A percentile compares a stretch with the other conserved stretches of the same genome.
Evolutionary conservation across 495 filamentous ascomycete species (phyloP).

Genomic region (Tuber umbilicatum): DNA sequence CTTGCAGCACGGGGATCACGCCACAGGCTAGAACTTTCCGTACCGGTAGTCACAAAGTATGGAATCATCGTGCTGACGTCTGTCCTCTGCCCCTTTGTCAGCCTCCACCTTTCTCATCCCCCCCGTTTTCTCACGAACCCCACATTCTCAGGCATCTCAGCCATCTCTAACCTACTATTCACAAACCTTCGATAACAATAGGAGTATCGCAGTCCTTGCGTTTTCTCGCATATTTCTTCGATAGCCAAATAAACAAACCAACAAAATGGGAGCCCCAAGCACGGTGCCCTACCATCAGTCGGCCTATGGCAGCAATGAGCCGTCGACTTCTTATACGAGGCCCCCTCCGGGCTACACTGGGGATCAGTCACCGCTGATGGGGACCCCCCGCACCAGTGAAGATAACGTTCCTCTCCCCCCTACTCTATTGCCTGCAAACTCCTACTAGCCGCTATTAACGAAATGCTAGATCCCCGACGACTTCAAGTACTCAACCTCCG

Average conservation of each 20-base stretch:
- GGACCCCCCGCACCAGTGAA: slow-evolving; percentile 65
- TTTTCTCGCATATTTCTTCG: background rate
- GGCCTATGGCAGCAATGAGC: slow-evolving; percentile 23
- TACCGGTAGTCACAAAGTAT: no score
- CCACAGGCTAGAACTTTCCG: slow-evolving; percentile 1
- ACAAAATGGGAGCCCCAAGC: slow-evolving; percentile 14
- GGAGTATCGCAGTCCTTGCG: background rate
- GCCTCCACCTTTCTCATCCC: background rate
- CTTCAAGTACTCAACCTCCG: slow-evolving; percentile 93
- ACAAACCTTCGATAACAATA: background rate
- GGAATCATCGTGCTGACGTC: background rate
- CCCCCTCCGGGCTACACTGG: slow-evolving; percentile 76
- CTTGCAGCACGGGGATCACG: slow-evolving; percentile 1
- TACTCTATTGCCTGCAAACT: background rate
- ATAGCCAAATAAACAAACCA: background rate
- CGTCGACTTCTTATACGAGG: slow-evolving; percentile 61
- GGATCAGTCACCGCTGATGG: slow-evolving; percentile 52
- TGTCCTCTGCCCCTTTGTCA: background rate
- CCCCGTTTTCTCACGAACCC: background rate
- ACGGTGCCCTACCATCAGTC: slow-evolving; percentile 13
- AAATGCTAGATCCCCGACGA: slow-evolving; percentile 71
- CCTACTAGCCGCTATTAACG: slow-evolving; percentile 29
- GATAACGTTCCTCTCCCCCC: slow-evolving; percentile 52
- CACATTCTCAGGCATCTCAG: background rate
- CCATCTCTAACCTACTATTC: background rate